Conservation (phyloP, 1,284 basidiomycete genomes). For the Ustilago nuda region DNA sequence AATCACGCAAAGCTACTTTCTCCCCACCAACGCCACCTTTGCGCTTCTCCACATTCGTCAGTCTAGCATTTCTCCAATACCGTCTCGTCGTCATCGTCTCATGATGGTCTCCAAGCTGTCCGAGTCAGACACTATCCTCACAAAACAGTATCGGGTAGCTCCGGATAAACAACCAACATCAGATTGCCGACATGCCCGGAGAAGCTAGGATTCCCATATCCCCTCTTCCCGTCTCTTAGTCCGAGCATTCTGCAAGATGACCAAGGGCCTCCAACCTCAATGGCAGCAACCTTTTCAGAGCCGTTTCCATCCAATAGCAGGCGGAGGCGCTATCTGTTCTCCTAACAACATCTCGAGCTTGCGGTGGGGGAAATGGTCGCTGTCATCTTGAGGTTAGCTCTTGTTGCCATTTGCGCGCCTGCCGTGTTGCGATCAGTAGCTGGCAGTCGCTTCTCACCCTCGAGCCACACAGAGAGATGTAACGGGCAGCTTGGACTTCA, state of each 20-base stretch:
- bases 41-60: background rate
- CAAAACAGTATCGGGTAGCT: background rate
- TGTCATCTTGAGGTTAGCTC: too few species aligned
- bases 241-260: background rate
- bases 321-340: background rate
- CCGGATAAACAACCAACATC: background rate
- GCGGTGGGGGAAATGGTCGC: background rate
- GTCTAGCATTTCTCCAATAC: background rate
- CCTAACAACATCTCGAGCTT: background rate
- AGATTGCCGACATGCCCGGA: slow-evolving; percentile 3
- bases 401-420: too few species aligned
- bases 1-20: background rate
- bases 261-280: background rate
- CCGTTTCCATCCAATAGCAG: background rate
- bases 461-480: slow-evolving; percentile 12
- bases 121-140: background rate
- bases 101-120: background rate
- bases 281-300: background rate
- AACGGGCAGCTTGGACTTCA: background rate
- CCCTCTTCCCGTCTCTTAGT: background rate
- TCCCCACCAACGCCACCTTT: slow-evolving; percentile 21
- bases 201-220: background rate
- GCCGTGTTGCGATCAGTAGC: background rate
- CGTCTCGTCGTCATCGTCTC: background rate
- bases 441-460: background rate